Percentiles rank a stretch among this genome's conserved stretches.
Evolutionary conservation across 2,329 filamentous ascomycete species (phyloP).

Genomic region (Ophiosphaerella herpotricha): DNA sequence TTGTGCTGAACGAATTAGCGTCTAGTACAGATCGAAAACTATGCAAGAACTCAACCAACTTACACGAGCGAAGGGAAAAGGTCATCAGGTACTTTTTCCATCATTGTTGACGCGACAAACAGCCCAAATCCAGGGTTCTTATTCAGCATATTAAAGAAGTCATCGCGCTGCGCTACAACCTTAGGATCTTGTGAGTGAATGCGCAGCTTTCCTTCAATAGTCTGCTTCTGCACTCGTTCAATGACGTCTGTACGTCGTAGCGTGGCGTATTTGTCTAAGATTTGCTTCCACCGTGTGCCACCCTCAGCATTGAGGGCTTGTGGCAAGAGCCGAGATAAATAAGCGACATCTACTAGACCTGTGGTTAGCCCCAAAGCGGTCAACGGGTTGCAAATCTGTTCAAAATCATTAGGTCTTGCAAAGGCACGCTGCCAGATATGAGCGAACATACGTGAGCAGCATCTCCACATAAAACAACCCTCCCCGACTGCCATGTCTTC

Average conservation of each 20-base stretch:
- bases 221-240: background rate
- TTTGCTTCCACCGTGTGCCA: background rate
- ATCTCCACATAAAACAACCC: conserved; percentile 1
- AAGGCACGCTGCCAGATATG: background rate
- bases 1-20: background rate
- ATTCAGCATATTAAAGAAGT: conserved; percentile 1
- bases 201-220: background rate
- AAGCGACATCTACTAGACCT: background rate
- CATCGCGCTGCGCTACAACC: background rate
- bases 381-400: background rate
- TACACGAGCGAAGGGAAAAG: background rate
- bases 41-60: background rate
- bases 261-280: background rate
- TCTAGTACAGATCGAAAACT: background rate
- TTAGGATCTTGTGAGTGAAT: conserved; percentile 1
- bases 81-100: background rate
- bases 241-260: background rate
- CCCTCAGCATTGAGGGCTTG: background rate
- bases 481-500: background rate
- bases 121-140: background rate
- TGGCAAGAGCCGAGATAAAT: background rate
- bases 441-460: conserved; percentile 1
- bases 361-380: conserved; percentile 1
- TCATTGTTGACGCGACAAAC: conserved; percentile 1
- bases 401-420: background rate